Evolutionary conservation across 2,329 filamentous ascomycete species (phyloP).

Genomic region (Fusarium albosuccineum): DNA sequence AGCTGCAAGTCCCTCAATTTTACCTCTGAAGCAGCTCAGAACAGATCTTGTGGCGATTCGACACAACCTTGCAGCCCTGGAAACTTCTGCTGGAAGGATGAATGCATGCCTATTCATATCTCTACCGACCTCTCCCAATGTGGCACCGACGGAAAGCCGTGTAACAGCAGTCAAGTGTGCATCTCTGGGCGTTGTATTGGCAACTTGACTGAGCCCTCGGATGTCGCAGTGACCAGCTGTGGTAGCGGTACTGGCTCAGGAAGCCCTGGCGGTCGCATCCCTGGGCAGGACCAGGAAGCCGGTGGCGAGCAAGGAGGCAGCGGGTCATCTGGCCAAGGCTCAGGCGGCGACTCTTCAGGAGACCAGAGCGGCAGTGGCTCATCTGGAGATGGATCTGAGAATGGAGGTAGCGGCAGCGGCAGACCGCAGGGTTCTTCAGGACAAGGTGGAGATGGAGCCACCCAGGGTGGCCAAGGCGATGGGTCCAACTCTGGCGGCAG

Average conservation of each 20-base stretch:
- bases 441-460: neutral
- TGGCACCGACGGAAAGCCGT: conserved; percentile 9
- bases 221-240: conserved; percentile 8
- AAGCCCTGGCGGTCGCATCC: conserved; percentile 26
- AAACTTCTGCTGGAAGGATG: conserved; percentile 17
- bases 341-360: neutral
- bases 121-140: conserved; percentile 29
- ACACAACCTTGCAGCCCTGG: conserved; percentile 15
- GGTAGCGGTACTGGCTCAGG: conserved; percentile 15
- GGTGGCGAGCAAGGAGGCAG: neutral
- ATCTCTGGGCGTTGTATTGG: conserved; percentile 26
- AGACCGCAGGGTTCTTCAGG: neutral
- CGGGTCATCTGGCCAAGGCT: neutral
- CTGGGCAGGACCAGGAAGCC: neutral
- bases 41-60: conserved; percentile 13
- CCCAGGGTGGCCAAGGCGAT: neutral
- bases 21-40: conserved; percentile 4
- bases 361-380: neutral
- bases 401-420: neutral
- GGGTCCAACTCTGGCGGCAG: neutral
- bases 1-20: conserved; percentile 23
- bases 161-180: conserved; percentile 22
- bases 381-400: neutral
- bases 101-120: conserved; percentile 21
- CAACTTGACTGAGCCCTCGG: conserved; percentile 16